Percentiles rank a stretch among this genome's conserved stretches.
Conservation (phyloP, 495 filamentous ascomycete genomes). For the Lophium mytilinum region DNA sequence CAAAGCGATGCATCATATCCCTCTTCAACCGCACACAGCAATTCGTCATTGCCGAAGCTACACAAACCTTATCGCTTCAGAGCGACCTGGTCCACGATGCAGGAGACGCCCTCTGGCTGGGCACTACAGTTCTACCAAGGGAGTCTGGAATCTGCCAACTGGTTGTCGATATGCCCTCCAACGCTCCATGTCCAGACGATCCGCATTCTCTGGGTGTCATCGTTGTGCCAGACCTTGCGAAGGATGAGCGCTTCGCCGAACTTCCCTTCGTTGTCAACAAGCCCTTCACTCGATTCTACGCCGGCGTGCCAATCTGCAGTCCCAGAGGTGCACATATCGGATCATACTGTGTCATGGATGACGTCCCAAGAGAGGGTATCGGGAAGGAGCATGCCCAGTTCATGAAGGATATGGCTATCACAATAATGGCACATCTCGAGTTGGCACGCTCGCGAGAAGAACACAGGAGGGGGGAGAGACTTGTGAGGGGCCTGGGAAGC, state of each 20-base stretch:
- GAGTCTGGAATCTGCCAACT: conserved; percentile 24
- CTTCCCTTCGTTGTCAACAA: conserved; percentile 12
- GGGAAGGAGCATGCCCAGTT: conserved; percentile 31
- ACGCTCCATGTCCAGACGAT: conserved; percentile 18
- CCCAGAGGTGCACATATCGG: conserved; percentile 21
- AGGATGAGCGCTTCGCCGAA: conserved; percentile 33
- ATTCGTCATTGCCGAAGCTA: conserved; percentile 37
- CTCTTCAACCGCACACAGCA: conserved; percentile 34
- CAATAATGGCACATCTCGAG: conserved; percentile 42
- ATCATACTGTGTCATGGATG: conserved; percentile 20
- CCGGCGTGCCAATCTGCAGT: conserved; percentile 19
- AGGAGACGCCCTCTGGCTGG: conserved; percentile 26
- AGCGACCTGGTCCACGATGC: conserved; percentile 1
- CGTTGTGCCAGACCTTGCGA: conserved; percentile 31
- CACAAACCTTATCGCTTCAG: conserved; percentile 18
- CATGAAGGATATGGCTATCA: conserved; percentile 36
- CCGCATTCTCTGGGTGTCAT: conserved; percentile 13
- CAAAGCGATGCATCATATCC: conserved; percentile 34
- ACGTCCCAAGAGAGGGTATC: conserved; percentile 23
- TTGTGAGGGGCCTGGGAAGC: conserved; percentile 34
- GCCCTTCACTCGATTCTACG: conserved; percentile 21
- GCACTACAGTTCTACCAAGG: conserved; percentile 7
- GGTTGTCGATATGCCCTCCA: conserved; percentile 21
- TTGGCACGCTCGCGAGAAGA: conserved; percentile 28
- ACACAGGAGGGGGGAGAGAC: conserved; percentile 33